Percentiles rank a stretch among this genome's conserved stretches.
Conservation (phyloP, 2,329 filamentous ascomycete species). For the Penicillium sp. region DNA sequence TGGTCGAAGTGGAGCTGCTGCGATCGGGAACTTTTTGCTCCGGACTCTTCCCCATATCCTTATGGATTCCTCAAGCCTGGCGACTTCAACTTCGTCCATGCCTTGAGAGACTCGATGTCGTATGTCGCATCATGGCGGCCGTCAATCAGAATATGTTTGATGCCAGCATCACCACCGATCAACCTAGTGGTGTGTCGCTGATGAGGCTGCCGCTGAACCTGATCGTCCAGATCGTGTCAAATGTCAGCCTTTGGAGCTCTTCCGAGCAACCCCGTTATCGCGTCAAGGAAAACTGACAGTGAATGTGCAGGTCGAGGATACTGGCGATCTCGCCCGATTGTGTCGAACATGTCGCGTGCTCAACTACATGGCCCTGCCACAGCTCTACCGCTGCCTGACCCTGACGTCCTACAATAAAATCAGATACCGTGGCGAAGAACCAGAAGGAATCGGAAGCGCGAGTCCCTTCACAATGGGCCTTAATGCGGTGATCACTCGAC, state of each 20-base stretch:
- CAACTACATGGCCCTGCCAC: slow-evolving; percentile 67
- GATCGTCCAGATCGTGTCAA: slow-evolving; percentile 60
- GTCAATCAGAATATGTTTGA: slow-evolving; percentile 50
- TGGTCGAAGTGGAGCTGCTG: slow-evolving; percentile 17
- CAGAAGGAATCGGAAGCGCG: slow-evolving; percentile 65
- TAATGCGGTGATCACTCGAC: slow-evolving; percentile 63
- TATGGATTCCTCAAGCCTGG: neutral
- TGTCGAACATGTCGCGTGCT: slow-evolving; percentile 65
- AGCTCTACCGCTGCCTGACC: slow-evolving; percentile 61
- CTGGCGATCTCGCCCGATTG: slow-evolving; percentile 61
- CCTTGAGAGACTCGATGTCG: slow-evolving; percentile 30
- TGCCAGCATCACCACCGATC: slow-evolving; percentile 37
- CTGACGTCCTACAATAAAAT: slow-evolving; percentile 63
- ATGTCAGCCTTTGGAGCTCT: slow-evolving; percentile 54
- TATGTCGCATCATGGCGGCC: slow-evolving; percentile 45
- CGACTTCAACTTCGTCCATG: slow-evolving; percentile 17
- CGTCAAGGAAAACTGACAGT: slow-evolving; percentile 18
- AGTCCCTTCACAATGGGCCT: slow-evolving; percentile 68
- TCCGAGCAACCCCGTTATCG: neutral
- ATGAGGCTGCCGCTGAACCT: slow-evolving; percentile 60
- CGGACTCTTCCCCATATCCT: slow-evolving; percentile 22
- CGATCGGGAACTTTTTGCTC: slow-evolving; percentile 25
- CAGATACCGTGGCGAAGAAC: slow-evolving; percentile 60
- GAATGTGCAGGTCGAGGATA: slow-evolving; percentile 58
- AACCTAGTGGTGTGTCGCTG: slow-evolving; percentile 35